Base-by-base conservation (phyloP, 129 eudicot species). In the Tanacetum coccineum region DNA sequence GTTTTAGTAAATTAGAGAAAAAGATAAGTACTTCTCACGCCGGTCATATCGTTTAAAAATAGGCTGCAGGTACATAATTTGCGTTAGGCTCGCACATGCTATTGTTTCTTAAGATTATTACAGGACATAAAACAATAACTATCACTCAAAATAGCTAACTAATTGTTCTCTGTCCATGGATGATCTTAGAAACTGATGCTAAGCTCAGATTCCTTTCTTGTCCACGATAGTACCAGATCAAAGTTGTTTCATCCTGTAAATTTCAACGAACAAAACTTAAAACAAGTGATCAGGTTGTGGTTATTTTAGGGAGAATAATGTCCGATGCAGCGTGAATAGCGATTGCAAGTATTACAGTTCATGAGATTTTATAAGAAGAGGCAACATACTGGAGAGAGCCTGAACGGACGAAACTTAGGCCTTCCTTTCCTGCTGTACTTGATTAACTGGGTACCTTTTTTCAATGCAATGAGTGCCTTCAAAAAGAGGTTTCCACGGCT, bases 161-260 rank as follows among this genome's bases (percentile, higher is more conserved):
- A 79, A 84, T 91, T 17, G 95, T 90, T 90, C 95, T 84, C 70
- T 90, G 95, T 72, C 97, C 95, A 28, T 84, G 87, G 66, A 87
- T 67, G 77, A 87, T 78, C 79, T 80, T 67, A 62, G 82, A 18
- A 76, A 90, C 95, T 42, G 73, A 71, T 52, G 95, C 73, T 81
- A 90, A 58, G 78, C 71, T 84, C 74, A 90, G 62, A 71, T 59
- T 75, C 71, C 92, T 87, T 80, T 90, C 91, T 51, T 75, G 79
- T 61, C 85, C 85, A 53, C 51, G 83, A 12, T 95, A 90, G 73
- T 77, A 78, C 92, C 92, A 87, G 40, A 84, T 71, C 62, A 90
- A 73, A 62, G 84, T 78, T 70, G 79, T 73, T 84, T 82, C 97
- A 70, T 90, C 95, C 95, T 90, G 81, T 56, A 73, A 65, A 72